These are phyloP conservation scores for Talaromyces trachyspermus DNA, from an alignment of 495 filamentous ascomycete species.

Conservation along the genomic window DNA sequence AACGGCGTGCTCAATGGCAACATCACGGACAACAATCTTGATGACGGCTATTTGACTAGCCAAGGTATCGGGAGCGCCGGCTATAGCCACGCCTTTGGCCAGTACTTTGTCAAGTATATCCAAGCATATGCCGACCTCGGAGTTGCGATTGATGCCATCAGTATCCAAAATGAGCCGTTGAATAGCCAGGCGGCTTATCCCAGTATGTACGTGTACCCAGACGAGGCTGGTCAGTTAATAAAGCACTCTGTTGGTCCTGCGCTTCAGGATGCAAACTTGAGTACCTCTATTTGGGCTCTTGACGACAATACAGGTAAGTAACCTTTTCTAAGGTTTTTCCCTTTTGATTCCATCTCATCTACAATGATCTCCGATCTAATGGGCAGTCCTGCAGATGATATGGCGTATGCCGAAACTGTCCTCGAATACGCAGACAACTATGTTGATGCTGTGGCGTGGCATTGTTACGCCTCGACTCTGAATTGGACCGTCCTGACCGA, in stretches of 20 bases:
- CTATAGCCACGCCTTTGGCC: slow-evolving; percentile 32
- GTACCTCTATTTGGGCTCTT: slow-evolving; percentile 45
- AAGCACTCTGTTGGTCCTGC: slow-evolving; percentile 44
- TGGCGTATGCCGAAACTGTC: slow-evolving; percentile 42
- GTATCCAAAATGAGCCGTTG: slow-evolving; percentile 51
- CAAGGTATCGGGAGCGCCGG: slow-evolving; percentile 15
- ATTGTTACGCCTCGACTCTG: slow-evolving; percentile 43
- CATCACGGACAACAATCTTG: slow-evolving; percentile 43
- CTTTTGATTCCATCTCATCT: no score
- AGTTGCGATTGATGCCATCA: slow-evolving; percentile 44
- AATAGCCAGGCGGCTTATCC: slow-evolving; percentile 46
- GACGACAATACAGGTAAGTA: slow-evolving; percentile 48
- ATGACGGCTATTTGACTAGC: slow-evolving; percentile 13
- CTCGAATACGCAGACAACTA: slow-evolving; percentile 33
- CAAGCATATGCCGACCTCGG: slow-evolving; percentile 39
- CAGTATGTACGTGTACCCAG: slow-evolving; percentile 45
- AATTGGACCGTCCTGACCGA: slow-evolving; percentile 44
- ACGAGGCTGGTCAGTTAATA: slow-evolving; percentile 41
- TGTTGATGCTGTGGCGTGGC: slow-evolving; percentile 45
- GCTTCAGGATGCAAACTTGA: slow-evolving; percentile 29
- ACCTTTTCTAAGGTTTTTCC: no score
- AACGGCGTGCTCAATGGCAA: slow-evolving; percentile 42
- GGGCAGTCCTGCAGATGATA: no score
- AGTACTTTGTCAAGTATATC: slow-evolving; percentile 53
- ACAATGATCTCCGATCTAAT: no score